phyloP scores from a whole-genome alignment of 768 basidiomycete genomes.

The Amanita exitialis region DNA sequence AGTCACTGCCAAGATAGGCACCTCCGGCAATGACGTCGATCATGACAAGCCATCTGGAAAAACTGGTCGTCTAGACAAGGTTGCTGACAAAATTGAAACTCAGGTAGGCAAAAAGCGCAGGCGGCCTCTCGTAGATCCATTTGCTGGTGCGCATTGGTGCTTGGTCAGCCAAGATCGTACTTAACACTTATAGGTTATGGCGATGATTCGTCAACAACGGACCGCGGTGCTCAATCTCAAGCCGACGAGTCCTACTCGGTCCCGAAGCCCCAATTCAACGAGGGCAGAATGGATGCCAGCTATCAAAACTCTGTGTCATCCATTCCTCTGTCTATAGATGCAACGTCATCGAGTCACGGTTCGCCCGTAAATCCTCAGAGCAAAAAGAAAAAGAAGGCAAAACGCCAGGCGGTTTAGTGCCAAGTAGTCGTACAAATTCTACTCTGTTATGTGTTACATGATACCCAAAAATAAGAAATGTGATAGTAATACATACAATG shows the following conservation, averaged over 20 bases:
- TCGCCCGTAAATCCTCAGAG: slow-evolving; percentile 10
- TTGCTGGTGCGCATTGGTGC: slow-evolving; percentile 36
- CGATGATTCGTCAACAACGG: slow-evolving; percentile 14
- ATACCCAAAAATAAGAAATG: not conserved
- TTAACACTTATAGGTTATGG: slow-evolving; percentile 21
- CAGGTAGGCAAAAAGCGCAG: slow-evolving; percentile 29
- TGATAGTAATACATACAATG: slow-evolving; percentile 8
- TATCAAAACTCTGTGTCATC: slow-evolving; percentile 1
- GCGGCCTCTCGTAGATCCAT: slow-evolving; percentile 51
- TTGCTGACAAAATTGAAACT: not conserved
- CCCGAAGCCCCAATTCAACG: slow-evolving; percentile 5
- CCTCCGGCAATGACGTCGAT: slow-evolving; percentile 2
- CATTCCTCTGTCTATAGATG: not conserved
- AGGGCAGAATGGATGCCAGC: slow-evolving; percentile 9
- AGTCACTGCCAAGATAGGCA: no score
- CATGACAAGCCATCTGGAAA: slow-evolving; percentile 17
- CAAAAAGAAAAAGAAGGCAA: slow-evolving; percentile 14
- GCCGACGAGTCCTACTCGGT: not conserved
- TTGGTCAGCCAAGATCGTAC: not conserved
- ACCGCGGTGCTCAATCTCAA: not conserved
- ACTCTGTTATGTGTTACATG: not conserved
- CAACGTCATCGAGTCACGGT: slow-evolving; percentile 5
- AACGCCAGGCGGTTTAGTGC: slow-evolving; percentile 17
- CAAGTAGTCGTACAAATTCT: slow-evolving; percentile 1
- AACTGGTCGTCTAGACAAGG: not conserved